Conservation (phyloP, 2,329 filamentous ascomycete species). For the Aspergillus hortae region DNA sequence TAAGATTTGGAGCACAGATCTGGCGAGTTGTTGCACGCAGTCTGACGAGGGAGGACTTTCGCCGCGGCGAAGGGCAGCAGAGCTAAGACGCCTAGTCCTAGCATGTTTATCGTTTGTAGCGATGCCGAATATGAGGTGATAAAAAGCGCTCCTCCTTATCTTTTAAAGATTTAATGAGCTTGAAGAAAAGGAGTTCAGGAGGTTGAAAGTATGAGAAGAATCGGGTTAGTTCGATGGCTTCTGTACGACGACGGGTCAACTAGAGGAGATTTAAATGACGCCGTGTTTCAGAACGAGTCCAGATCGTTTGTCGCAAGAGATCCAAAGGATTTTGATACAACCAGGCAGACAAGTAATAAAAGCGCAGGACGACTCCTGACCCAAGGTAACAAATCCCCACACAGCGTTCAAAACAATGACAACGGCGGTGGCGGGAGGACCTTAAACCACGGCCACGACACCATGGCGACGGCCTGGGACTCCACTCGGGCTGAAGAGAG, state of each 20-base stretch:
- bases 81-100: conserved; percentile 24
- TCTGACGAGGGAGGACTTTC: conserved; percentile 29
- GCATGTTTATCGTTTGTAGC: conserved; percentile 21
- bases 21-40: conserved; percentile 78
- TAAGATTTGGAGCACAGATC: conserved; percentile 68
- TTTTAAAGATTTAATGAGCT: not conserved
- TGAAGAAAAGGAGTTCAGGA: not conserved
- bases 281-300: not conserved
- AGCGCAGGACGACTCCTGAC: not conserved
- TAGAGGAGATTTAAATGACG: not conserved
- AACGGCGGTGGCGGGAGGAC: not conserved
- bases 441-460: conserved; percentile 2
- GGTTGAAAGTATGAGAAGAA: not conserved
- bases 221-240: no score
- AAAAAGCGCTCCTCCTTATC: not conserved
- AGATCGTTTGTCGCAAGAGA: no score
- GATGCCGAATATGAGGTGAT: not conserved
- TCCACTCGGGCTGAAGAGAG: conserved; percentile 1
- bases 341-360: no score
- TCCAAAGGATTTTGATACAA: no score
- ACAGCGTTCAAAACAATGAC: not conserved
- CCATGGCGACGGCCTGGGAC: conserved; percentile 1
- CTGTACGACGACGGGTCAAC: not conserved
- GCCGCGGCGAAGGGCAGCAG: conserved; percentile 28
- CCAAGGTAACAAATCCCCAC: not conserved